Evolutionary conservation across 768 basidiomycete species (phyloP).

Genomic region (Tephrocybe sp.): DNA sequence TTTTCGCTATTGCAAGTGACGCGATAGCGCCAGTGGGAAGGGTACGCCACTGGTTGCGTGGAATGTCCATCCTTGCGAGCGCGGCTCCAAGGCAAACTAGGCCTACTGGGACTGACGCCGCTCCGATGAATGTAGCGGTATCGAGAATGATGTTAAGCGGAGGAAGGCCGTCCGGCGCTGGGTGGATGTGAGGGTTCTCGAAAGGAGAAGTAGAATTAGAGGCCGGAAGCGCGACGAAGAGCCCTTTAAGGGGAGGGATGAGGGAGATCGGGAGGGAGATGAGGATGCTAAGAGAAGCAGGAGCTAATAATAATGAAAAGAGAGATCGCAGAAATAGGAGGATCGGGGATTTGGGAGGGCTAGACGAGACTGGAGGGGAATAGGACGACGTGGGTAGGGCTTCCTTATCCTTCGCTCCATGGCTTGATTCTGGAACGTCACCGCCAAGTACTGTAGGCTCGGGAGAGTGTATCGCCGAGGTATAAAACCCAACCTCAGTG

Average conservation of each 20-base stretch:
- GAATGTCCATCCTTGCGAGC: slow-evolving; percentile 54
- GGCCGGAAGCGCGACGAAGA: slow-evolving; percentile 39
- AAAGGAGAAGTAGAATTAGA: slow-evolving; percentile 19
- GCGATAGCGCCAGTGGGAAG: slow-evolving; percentile 51
- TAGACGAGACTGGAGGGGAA: neutral
- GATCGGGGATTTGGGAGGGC: neutral
- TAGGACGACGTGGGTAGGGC: neutral
- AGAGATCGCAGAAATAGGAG: slow-evolving; percentile 13
- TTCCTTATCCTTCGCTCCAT: neutral
- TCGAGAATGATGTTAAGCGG: slow-evolving; percentile 53
- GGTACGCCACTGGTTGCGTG: slow-evolving; percentile 39
- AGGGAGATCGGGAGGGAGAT: slow-evolving; percentile 46
- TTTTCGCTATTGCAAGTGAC: slow-evolving; percentile 48
- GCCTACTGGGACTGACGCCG: slow-evolving; percentile 51
- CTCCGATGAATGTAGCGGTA: slow-evolving; percentile 48
- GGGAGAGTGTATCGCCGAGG: slow-evolving; percentile 5
- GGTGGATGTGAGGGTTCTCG: slow-evolving; percentile 25
- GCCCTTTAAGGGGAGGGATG: slow-evolving; percentile 46
- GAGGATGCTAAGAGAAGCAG: slow-evolving; percentile 45
- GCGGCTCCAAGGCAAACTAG: slow-evolving; percentile 53
- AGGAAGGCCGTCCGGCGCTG: slow-evolving; percentile 57
- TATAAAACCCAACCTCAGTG: slow-evolving; percentile 8
- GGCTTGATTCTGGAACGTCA: neutral
- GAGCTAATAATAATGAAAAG: slow-evolving; percentile 33
- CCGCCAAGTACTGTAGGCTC: slow-evolving; percentile 11